phyloP scores from a whole-genome alignment of 1,139 yeast species.

The Geotrichum aggregatum region DNA sequence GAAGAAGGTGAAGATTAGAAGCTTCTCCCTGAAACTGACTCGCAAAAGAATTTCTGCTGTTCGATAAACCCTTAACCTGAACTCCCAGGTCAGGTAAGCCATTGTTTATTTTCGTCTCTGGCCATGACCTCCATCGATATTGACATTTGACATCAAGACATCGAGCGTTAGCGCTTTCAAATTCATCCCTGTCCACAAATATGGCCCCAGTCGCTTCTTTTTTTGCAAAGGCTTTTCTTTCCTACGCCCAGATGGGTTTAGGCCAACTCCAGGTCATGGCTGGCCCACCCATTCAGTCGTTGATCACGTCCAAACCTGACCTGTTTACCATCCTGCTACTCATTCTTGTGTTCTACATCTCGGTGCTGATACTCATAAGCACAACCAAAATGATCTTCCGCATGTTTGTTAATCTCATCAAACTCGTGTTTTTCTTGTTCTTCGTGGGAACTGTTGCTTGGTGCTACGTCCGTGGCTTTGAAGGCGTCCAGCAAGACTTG shows the following conservation, averaged over 20 bases:
- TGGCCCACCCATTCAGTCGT: slow-evolving; percentile 23
- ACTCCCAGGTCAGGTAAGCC: too few species aligned
- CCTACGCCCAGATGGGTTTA: slow-evolving; percentile 10
- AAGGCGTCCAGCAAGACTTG: slow-evolving; percentile 26
- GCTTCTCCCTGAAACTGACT: slow-evolving; percentile 10
- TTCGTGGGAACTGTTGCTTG: slow-evolving; percentile 27
- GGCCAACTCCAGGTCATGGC: slow-evolving; percentile 17
- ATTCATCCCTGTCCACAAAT: too few species aligned
- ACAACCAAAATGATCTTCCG: slow-evolving; percentile 33
- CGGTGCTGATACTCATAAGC: slow-evolving; percentile 32
- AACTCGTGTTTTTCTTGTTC: slow-evolving; percentile 25
- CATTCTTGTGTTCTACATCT: slow-evolving; percentile 32
- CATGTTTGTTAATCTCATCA: slow-evolving; percentile 28
- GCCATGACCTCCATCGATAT: too few species aligned
- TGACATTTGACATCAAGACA: too few species aligned
- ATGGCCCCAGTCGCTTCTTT: slow-evolving; percentile 14
- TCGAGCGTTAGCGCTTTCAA: too few species aligned
- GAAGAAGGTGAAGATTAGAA: neutral
- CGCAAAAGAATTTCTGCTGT: neutral
- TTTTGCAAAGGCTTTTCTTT: neutral
- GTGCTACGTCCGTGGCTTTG: slow-evolving; percentile 29
- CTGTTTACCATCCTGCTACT: slow-evolving; percentile 29
- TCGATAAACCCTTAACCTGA: too few species aligned
- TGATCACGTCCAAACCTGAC: slow-evolving; percentile 29
- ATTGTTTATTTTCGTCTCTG: too few species aligned